Evolutionary conservation across 768 basidiomycete genomes (phyloP).

Genomic region (Leccinum rimulosum): DNA sequence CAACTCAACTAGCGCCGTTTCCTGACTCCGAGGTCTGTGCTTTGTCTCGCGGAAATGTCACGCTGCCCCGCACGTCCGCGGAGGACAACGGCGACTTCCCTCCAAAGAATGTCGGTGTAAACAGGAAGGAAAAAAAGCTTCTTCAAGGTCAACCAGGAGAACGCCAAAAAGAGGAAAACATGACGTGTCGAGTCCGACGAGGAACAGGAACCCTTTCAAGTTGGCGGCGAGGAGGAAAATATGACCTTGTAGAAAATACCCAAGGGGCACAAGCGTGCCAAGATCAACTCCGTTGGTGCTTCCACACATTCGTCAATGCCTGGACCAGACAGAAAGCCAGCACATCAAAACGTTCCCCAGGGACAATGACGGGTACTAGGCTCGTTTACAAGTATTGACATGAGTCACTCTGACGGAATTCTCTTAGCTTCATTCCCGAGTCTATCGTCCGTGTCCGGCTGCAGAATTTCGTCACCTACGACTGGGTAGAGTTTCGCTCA

Average conservation of each 20-base stretch:
- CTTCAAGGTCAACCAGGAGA: conserved; percentile 31
- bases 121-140: conserved; percentile 4
- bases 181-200: conserved; percentile 32
- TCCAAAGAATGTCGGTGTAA: conserved; percentile 29
- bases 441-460: conserved; percentile 88
- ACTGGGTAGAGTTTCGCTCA: conserved; percentile 83
- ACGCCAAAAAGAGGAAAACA: conserved; percentile 32
- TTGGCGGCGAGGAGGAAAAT: conserved; percentile 1
- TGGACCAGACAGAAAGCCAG: conserved; percentile 29
- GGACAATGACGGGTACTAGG: conserved; percentile 63
- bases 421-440: conserved; percentile 76
- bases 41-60: conserved; percentile 16
- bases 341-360: conserved; percentile 63
- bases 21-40: background rate
- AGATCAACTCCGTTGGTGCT: conserved; percentile 64
- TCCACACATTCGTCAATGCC: conserved; percentile 40
- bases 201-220: conserved; percentile 21
- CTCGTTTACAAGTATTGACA: background rate
- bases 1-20: conserved; percentile 11
- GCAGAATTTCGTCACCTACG: conserved; percentile 93
- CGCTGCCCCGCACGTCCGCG: conserved; percentile 26
- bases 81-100: conserved; percentile 23
- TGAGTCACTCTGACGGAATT: conserved; percentile 4
- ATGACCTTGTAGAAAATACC: conserved; percentile 37
- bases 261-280: conserved; percentile 61